phyloP scores from a whole-genome alignment of 345 rosid species.

The Aquilaria yunnanensis region DNA sequence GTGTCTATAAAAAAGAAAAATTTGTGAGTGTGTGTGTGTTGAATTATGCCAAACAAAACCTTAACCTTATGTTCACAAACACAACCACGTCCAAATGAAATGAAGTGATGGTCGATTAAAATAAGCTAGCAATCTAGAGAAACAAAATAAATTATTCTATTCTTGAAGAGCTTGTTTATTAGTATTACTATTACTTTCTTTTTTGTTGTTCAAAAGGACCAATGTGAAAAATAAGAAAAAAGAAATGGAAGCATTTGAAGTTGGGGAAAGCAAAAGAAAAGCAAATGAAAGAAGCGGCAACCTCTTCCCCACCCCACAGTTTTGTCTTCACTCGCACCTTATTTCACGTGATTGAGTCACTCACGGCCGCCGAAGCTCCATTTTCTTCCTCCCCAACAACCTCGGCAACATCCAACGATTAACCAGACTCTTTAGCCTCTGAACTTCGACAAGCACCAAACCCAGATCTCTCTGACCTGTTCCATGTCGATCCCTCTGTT shows the following conservation, averaged over 20 bases:
- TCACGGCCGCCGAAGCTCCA: background rate
- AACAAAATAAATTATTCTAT: no score
- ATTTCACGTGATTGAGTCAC: slow-evolving; percentile 27
- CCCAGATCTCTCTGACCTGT: background rate
- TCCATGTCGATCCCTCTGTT: background rate
- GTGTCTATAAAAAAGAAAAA: no score
- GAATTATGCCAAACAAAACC: no score
- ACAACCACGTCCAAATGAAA: no score
- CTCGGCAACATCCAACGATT: slow-evolving; percentile 7
- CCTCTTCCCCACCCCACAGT: background rate
- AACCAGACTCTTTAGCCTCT: background rate
- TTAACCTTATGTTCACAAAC: no score
- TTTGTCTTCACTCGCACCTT: slow-evolving; percentile 19
- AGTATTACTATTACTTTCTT: background rate
- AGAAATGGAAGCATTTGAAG: background rate
- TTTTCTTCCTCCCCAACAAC: background rate
- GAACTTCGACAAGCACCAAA: background rate
- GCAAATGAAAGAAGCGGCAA: background rate
- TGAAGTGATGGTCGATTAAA: no score
- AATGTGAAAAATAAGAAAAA: background rate
- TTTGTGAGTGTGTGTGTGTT: no score
- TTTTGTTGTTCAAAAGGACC: background rate
- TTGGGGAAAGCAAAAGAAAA: background rate
- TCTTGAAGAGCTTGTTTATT: no score
- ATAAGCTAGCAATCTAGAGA: no score